Base-by-base conservation (phyloP, 2,329 filamentous ascomycete species). In the Alternaria brassicicola region DNA sequence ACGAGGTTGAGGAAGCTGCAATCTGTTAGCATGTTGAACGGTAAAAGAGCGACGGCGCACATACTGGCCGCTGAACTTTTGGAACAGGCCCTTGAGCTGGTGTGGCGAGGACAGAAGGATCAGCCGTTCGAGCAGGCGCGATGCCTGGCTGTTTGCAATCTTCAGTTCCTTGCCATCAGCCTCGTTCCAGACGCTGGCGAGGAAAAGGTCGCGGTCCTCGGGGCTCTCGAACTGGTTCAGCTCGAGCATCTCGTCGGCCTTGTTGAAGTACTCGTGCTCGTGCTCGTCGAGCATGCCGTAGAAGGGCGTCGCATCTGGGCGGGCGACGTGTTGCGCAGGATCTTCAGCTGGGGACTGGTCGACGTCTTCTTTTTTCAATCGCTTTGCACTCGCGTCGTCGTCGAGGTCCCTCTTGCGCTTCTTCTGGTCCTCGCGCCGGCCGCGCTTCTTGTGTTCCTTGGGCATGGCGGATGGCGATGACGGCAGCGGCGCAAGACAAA, bases 261-360 rank as follows among this genome's bases (percentile, higher is more conserved):
- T 88, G 66, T 91, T 89, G 78, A 98, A 99, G 78, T 97, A 97
- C 77, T 97, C 93, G 74, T 97, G 92, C 81, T 99, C 95, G 66
- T 96, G 87, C 53, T 96, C 89, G 69, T 92, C 90, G 25, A 99
- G 88, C 83, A 97, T 89, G 64, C 95, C 95, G 70, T 96, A 98
- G 81, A 97, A 99, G 55, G 91, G 88, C 67, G 83, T 86, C 59
- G 92, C 90, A 9, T 78, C 78, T 3, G 70, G 73, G 33, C 71
- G 73, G 35, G 72, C 71, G 63, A 67, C 65, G 59, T 68, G 65
- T 9, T 63, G 54, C 10, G 52, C 56, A 52, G 66, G 64, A 59
- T 58, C 62, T 26, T 63, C 58, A 2, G 60, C 58, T 4, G 63
- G 49, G n/a, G 55, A 41, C 30, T 57, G 59, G 19, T 64, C 68